Percentiles rank a stretch among this genome's conserved stretches.
Evolutionary conservation across 116 monocot species (phyloP).

Genomic region (Posidonia oceanica): DNA sequence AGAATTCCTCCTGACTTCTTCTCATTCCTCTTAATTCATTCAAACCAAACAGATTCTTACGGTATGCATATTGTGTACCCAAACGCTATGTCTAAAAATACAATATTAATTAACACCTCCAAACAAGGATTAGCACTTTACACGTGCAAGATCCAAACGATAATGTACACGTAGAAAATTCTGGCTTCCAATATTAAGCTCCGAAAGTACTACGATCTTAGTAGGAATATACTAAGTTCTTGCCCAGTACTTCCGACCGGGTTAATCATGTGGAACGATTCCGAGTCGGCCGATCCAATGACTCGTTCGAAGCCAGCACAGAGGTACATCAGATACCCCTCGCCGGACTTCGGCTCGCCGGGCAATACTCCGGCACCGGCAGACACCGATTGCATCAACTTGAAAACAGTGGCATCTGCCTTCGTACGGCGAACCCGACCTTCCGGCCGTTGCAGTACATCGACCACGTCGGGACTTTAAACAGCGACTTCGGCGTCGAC

Average conservation of each 20-base stretch:
- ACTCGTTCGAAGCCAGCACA: conserved; percentile 47
- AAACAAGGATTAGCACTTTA: too few species aligned
- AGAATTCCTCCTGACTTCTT: too few species aligned
- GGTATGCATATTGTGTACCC: too few species aligned
- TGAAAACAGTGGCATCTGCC: conserved; percentile 27
- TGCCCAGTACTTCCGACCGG: conserved; percentile 42
- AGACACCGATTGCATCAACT: conserved; percentile 37
- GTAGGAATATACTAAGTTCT: conserved; percentile 47
- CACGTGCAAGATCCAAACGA: too few species aligned
- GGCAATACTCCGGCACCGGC: conserved; percentile 50
- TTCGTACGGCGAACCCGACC: conserved; percentile 40
- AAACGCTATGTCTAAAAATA: too few species aligned
- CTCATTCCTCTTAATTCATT: too few species aligned
- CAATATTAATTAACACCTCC: too few species aligned
- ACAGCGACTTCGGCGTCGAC: background rate
- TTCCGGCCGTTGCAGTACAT: conserved; percentile 58
- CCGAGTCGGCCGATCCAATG: conserved; percentile 42
- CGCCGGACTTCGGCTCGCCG: conserved; percentile 5
- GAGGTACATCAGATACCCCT: conserved; percentile 38
- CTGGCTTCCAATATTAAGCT: conserved; percentile 4
- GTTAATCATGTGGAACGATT: conserved; percentile 60
- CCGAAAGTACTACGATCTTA: conserved; percentile 25
- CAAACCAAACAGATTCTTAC: too few species aligned
- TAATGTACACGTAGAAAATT: background rate
- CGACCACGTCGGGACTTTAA: conserved; percentile 32